Evolutionary conservation across 176 grass and related monocot genomes (phyloP).

Genomic region (Triticum urartu): DNA sequence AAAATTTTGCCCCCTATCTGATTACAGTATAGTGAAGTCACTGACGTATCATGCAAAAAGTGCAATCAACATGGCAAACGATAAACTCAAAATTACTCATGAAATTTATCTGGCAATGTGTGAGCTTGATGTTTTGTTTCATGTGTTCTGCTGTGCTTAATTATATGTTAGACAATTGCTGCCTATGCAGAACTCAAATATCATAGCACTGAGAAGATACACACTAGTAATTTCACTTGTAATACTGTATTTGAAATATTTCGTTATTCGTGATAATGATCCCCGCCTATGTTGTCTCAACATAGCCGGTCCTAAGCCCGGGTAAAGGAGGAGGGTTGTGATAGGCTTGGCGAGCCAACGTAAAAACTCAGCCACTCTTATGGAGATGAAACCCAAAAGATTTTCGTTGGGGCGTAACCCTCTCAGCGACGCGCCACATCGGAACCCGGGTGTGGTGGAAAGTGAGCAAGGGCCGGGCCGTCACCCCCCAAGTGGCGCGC

Average conservation of each 20-base stretch:
- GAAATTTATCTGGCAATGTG: conserved; percentile 8
- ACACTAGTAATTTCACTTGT: background rate
- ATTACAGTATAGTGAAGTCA: background rate
- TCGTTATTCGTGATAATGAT: background rate
- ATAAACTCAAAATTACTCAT: background rate
- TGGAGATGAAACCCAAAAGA: too few species aligned
- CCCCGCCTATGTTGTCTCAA: background rate
- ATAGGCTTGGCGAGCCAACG: too few species aligned
- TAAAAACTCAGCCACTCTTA: too few species aligned
- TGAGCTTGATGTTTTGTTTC: background rate
- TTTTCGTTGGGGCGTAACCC: too few species aligned
- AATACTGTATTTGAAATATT: conserved; percentile 6
- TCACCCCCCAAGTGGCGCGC: too few species aligned
- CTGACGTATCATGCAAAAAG: background rate
- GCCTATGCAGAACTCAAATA: background rate
- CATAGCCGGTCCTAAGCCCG: too few species aligned
- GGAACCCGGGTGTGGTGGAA: too few species aligned
- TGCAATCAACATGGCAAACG: background rate
- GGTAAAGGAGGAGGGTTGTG: too few species aligned
- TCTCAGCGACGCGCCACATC: too few species aligned
- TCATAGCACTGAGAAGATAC: background rate
- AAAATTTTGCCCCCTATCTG: background rate
- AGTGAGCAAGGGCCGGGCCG: too few species aligned
- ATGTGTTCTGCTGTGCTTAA: background rate
- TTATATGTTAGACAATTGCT: background rate